Percentiles rank a stretch among this genome's conserved stretches.
These are phyloP conservation scores for Hsuehochloa calcarea DNA, from an alignment of 176 grass and related monocot genomes.

Conservation along the genomic window DNA sequence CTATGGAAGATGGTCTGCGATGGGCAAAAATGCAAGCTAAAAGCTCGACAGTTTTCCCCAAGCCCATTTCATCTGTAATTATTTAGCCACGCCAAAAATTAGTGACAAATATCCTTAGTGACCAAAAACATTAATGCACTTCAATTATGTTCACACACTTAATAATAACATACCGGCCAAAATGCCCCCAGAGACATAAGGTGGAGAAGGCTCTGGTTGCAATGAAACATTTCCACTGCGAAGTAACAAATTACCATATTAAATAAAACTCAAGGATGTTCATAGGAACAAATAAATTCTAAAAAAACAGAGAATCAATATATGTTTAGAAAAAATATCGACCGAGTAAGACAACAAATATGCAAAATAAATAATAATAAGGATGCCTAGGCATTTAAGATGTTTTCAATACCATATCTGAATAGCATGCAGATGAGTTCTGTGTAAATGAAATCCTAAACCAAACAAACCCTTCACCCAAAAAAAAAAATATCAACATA, in stretches of 20 bases:
- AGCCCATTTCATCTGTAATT: conserved; percentile 95
- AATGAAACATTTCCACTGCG: conserved; percentile 82
- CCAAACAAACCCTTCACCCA: neutral
- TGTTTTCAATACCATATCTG: neutral
- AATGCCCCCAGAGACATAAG: conserved; percentile 76
- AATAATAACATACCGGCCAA: conserved; percentile 67
- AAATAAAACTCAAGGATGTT: neutral
- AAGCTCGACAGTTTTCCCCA: conserved; percentile 92
- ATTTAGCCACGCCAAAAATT: conserved; percentile 30
- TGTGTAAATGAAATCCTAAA: conserved; percentile 1
- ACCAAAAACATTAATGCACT: conserved; percentile 7
- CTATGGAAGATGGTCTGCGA: conserved; percentile 45
- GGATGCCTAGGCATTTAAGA: neutral
- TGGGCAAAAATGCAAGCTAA: conserved; percentile 90
- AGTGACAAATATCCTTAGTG: conserved; percentile 10
- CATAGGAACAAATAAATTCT: neutral
- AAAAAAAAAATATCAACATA: neutral
- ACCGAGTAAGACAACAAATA: conserved; percentile 2
- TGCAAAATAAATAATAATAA: conserved; percentile 14
- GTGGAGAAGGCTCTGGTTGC: conserved; percentile 53
- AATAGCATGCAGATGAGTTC: neutral
- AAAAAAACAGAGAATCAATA: neutral
- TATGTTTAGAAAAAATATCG: conserved; percentile 1
- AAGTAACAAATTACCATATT: conserved; percentile 9
- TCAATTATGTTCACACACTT: neutral